Evolutionary conservation across 306 rosid species (phyloP), one percentile per base, ranked within the genome.

Genomic region (Dryas octopetala): DNA sequence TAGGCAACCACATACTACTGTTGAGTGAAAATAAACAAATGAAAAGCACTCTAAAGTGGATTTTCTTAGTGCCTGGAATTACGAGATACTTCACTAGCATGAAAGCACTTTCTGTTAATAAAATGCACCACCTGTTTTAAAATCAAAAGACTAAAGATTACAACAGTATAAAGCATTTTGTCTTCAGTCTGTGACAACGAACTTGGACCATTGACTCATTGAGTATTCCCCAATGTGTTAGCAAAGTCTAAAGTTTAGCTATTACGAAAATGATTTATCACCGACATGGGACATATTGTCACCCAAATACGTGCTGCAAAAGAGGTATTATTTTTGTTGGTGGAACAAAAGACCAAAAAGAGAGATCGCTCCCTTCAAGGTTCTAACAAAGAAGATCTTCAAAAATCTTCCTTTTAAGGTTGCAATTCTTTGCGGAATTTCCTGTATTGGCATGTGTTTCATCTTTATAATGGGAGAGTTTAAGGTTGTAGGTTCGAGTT

Each of bases 201-300:
- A 40, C 61, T 28, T 52, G 72, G 75, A 57, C 57, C 65, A 40
- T 57, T 74, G 79, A 76, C 17, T 53, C 65, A 40, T 57, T 74
- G 79, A 76, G 28, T 53, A 43, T 49, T 62, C 23, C 23, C 71
- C 28, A 40, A 26, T 19, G 26, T 19, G 59, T 14, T 50, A 5
- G 40, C 38, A 32, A 62, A 19, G 48, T 26, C 55, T 15, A 71
- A 55, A 17, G 41, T 17, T 17, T 44, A 52, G 13, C 16, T 41
- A 28, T 61, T 47, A 14, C 15, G 78, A 79, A 76, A 81, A 76
- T 44, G 78, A 78, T 13, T 10, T 76, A 62, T 65, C 66, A 62
- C 84, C 79, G 72, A 76, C 82, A 75, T 48, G 10, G 13, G 59
- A 66, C 62, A 41, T 62, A 44, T 62, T 68, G 73, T 57, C 76